Conservation (phyloP, 2,329 filamentous ascomycete species). For the Karstenula rhodostoma region DNA sequence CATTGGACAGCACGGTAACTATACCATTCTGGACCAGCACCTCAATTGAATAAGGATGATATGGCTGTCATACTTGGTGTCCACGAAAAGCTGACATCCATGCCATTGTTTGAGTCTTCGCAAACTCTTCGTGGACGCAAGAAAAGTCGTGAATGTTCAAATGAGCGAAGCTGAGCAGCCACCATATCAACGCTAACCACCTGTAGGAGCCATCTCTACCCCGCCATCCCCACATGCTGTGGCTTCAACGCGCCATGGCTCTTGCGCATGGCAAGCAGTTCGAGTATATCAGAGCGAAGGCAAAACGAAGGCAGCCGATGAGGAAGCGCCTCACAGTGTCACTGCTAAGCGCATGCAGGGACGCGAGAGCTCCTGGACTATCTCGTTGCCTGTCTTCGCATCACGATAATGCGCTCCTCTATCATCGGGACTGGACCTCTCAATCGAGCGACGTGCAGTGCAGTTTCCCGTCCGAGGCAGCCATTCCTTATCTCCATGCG, state of each 20-base stretch:
- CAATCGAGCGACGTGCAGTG: not conserved
- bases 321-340: not conserved
- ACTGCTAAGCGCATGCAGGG: not conserved
- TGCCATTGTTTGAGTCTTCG: not conserved
- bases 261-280: not conserved
- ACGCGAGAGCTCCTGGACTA: not conserved
- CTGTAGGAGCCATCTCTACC: not conserved
- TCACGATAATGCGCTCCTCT: not conserved
- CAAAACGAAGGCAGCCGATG: not conserved
- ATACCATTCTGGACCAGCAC: not conserved
- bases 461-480: not conserved
- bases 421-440: not conserved
- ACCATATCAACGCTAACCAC: not conserved
- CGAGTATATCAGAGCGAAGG: not conserved
- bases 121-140: not conserved
- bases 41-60: not conserved
- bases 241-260: not conserved
- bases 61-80: not conserved
- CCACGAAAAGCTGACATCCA: not conserved
- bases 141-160: too few species aligned
- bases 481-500: not conserved
- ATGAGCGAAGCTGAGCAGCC: not conserved
- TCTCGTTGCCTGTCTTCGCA: not conserved
- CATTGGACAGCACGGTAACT: conserved; percentile 11
- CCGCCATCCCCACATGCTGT: conserved; percentile 2